A percentile compares a stretch with the other conserved stretches of the same genome.
Conservation (phyloP, 2,329 filamentous ascomycete species). For the Fusarium nanum region DNA sequence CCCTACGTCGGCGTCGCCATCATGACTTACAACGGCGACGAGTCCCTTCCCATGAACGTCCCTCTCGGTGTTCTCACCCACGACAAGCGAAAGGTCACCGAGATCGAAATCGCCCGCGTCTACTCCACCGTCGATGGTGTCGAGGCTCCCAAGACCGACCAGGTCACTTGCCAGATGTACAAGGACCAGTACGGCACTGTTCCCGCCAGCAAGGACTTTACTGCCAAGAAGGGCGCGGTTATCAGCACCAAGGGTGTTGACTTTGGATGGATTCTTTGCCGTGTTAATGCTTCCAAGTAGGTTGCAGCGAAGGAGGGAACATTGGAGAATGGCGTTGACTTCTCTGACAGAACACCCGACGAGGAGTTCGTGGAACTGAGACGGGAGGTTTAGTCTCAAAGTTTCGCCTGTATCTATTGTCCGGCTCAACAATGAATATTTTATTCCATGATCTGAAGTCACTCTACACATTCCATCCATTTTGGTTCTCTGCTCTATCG, state of each 20-base stretch:
- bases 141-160: neutral
- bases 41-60: conserved; percentile 6
- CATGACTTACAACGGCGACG: conserved; percentile 21
- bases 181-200: conserved; percentile 25
- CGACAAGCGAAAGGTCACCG: conserved; percentile 14
- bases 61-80: conserved; percentile 26
- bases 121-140: conserved; percentile 5
- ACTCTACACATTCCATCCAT: too few relatives aligned
- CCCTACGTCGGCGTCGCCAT: conserved; percentile 2
- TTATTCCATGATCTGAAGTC: too few relatives aligned
- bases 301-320: accelerated
- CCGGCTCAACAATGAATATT: too few relatives aligned
- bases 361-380: neutral
- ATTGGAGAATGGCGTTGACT: neutral
- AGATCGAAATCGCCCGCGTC: conserved; percentile 9
- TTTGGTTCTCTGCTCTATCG: too few relatives aligned
- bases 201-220: conserved; percentile 20
- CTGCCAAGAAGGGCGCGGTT: neutral
- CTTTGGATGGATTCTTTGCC: conserved; percentile 36
- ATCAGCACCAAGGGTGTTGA: conserved; percentile 31
- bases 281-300: conserved; percentile 7
- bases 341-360: neutral
- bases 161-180: conserved; percentile 34
- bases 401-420: neutral
- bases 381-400: too few relatives aligned